These are phyloP conservation scores for Scleroderma citrinum DNA, from an alignment of 768 basidiomycete species.

Conservation along the genomic window DNA sequence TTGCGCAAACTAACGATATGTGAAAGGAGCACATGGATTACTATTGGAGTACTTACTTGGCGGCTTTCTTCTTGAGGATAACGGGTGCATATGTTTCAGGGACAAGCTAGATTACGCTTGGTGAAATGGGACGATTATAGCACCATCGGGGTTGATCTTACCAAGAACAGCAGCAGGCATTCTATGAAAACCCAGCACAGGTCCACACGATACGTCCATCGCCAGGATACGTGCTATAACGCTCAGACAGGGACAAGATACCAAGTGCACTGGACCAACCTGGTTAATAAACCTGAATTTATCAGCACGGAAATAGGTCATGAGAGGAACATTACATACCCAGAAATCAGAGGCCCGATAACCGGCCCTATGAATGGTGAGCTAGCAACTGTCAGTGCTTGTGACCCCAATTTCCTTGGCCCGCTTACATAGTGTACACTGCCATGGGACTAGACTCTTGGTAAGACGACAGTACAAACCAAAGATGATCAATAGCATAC, in stretches of 20 bases:
- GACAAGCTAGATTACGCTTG: constrained; percentile 39
- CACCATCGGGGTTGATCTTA: constrained; percentile 20
- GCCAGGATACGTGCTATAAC: constrained; percentile 49
- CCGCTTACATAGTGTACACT: constrained; percentile 39
- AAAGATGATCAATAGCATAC: constrained; percentile 14
- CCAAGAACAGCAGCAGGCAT: constrained; percentile 44
- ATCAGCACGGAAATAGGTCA: not conserved
- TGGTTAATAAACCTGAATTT: constrained; percentile 61
- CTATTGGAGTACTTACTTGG: constrained; percentile 29
- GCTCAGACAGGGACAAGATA: constrained; percentile 1
- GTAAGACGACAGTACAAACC: constrained; percentile 1
- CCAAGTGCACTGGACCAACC: constrained; percentile 24
- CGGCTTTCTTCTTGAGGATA: constrained; percentile 55
- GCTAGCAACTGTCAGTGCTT: constrained; percentile 8
- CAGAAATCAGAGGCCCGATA: constrained; percentile 50
- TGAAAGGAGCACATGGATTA: not conserved
- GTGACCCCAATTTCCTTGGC: not conserved
- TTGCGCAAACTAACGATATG: constrained; percentile 41
- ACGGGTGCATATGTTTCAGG: constrained; percentile 70
- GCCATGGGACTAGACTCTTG: constrained; percentile 45
- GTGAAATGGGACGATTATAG: not conserved
- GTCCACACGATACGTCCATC: constrained; percentile 74
- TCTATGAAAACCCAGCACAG: constrained; percentile 64
- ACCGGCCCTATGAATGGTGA: constrained; percentile 55
- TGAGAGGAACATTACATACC: constrained; percentile 34